A percentile compares a stretch with the other conserved stretches of the same genome.
Conservation (phyloP, 164 flowering plant species). For the grape (Vitis vinifera) region ASM3070453v1 NC_081808.1:21060501-21061000, state of each 20-base stretch:
- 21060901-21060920: conserved; percentile 69
- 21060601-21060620: background rate
- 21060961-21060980: background rate
- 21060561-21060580: too few species aligned
- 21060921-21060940: background rate
- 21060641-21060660: too few species aligned
- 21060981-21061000: background rate
- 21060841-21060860: conserved; percentile 79
- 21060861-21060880: conserved; percentile 77
- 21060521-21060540: too few species aligned
- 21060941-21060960: background rate
- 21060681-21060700: background rate
- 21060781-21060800: conserved; percentile 80
- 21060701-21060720: background rate
- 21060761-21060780: conserved; percentile 13
- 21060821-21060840: conserved; percentile 89
- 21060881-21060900: conserved; percentile 79
- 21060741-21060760: too few species aligned
- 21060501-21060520: too few species aligned
- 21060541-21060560: too few species aligned
- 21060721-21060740: background rate
- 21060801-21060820: conserved; percentile 74
- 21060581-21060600: background rate
- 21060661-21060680: background rate
- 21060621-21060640: too few species aligned